Evolutionary conservation across 768 basidiomycete genomes (phyloP).

Genomic region (Psilocybe tampanensis): DNA sequence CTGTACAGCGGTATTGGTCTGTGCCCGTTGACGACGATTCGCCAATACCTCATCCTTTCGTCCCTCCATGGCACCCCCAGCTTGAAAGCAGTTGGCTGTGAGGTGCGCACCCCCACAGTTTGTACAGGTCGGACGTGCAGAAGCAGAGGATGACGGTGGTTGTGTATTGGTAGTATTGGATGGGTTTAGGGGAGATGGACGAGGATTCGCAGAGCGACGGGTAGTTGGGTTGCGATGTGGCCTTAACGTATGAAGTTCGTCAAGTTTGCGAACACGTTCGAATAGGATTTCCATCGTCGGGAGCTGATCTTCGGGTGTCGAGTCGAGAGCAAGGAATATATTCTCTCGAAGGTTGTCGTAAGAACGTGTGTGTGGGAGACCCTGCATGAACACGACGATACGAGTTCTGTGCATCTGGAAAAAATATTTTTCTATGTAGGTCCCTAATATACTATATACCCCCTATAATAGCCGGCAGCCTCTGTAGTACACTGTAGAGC

Average conservation of each 20-base stretch:
- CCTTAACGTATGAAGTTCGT: neutral
- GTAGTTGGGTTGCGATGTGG: neutral
- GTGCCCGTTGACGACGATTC: neutral
- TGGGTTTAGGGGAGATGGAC: neutral
- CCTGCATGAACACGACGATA: neutral
- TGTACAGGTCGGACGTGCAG: neutral
- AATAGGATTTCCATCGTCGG: neutral
- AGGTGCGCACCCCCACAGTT: conserved; percentile 9
- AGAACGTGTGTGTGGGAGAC: neutral
- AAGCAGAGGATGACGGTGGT: neutral
- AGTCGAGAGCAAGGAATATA: neutral
- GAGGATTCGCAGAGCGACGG: neutral
- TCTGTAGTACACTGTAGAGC: no score
- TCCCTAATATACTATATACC: no score
- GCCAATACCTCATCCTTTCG: conserved; percentile 8
- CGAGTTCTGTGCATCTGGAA: neutral
- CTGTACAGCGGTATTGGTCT: neutral
- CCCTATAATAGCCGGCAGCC: no score
- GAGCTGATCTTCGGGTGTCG: neutral
- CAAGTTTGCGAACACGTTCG: neutral
- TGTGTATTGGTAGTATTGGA: neutral
- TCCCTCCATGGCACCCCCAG: conserved; percentile 15
- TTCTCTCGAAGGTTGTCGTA: neutral
- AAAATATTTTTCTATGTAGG: no score
- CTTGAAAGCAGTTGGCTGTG: conserved; percentile 5